Evolutionary conservation across 2,329 filamentous ascomycete species (phyloP).

Genomic region (Knoxdaviesia capensis): DNA sequence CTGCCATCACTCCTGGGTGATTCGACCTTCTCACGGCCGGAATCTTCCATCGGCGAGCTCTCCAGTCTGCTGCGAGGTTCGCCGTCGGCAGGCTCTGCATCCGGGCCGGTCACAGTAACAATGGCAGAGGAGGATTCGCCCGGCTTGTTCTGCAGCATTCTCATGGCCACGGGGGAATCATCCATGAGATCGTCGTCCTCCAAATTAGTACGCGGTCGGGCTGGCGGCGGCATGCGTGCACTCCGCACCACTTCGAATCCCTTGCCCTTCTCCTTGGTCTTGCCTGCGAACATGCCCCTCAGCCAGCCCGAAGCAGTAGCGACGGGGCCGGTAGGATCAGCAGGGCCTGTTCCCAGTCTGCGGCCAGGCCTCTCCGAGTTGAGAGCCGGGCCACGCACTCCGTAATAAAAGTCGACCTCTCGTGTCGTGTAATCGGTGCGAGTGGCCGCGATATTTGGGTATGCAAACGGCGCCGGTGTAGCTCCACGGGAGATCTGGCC

Average conservation of each 20-base stretch:
- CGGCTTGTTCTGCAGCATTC: constrained; percentile 32
- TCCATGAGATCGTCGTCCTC: too few species aligned
- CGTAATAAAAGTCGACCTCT: constrained; percentile 94
- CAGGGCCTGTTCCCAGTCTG: constrained; percentile 80
- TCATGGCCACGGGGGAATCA: too few species aligned
- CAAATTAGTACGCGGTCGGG: background rate
- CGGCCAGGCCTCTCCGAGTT: constrained; percentile 64
- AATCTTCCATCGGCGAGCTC: too few species aligned
- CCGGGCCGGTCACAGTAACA: too few species aligned
- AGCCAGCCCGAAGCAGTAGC: constrained; percentile 84
- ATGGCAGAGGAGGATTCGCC: constrained; percentile 2
- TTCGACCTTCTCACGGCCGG: too few species aligned
- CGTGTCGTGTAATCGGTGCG: constrained; percentile 77
- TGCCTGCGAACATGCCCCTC: constrained; percentile 56
- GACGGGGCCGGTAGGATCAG: constrained; percentile 81
- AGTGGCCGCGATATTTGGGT: constrained; percentile 26
- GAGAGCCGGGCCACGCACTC: constrained; percentile 70
- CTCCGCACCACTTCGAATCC: constrained; percentile 94
- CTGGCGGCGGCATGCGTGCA: constrained; percentile 58
- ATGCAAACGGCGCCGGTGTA: constrained; percentile 21
- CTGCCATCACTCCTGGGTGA: too few species aligned
- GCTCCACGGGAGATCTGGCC: constrained; percentile 19
- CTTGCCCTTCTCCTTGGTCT: constrained; percentile 86
- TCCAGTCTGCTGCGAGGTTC: too few species aligned
- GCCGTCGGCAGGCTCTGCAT: too few species aligned